phyloP scores from a whole-genome alignment of 768 basidiomycete species.

The Phlebiopsis flavidoalba region DNA sequence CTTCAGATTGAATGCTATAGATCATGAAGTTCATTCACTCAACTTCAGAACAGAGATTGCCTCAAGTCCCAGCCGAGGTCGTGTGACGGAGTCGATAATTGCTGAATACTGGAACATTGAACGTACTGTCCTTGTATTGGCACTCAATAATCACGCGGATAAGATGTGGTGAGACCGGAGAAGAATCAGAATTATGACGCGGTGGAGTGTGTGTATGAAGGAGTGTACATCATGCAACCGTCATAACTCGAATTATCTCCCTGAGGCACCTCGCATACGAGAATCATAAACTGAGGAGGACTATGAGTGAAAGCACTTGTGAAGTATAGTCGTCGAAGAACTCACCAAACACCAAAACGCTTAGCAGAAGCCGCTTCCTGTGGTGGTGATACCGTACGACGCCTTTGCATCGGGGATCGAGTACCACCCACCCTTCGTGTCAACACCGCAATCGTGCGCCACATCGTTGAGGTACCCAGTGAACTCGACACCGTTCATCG shows the following conservation, averaged over 20 bases:
- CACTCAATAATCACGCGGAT: not conserved
- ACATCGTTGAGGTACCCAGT: not conserved
- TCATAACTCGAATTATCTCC: not conserved
- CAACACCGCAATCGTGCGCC: not conserved
- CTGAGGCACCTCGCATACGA: not conserved
- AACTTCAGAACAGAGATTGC: too few species aligned
- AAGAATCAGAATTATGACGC: not conserved
- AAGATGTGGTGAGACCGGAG: not conserved
- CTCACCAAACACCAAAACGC: not conserved
- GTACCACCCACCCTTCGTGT: not conserved
- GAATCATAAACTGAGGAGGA: not conserved
- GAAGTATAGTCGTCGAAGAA: not conserved
- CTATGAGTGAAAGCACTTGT: not conserved
- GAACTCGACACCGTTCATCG: not conserved
- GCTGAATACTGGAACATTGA: too few species aligned
- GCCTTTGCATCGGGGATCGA: not conserved
- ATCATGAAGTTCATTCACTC: too few species aligned
- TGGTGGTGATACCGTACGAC: not conserved
- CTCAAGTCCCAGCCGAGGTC: too few species aligned
- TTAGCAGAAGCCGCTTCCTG: not conserved
- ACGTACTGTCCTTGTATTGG: too few species aligned
- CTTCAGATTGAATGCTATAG: too few species aligned
- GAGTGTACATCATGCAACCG: not conserved
- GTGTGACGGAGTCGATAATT: too few species aligned
- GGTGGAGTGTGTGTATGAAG: not conserved